Conservation (phyloP, 306 rosid genomes). For the Carpinus viminea region DNA sequence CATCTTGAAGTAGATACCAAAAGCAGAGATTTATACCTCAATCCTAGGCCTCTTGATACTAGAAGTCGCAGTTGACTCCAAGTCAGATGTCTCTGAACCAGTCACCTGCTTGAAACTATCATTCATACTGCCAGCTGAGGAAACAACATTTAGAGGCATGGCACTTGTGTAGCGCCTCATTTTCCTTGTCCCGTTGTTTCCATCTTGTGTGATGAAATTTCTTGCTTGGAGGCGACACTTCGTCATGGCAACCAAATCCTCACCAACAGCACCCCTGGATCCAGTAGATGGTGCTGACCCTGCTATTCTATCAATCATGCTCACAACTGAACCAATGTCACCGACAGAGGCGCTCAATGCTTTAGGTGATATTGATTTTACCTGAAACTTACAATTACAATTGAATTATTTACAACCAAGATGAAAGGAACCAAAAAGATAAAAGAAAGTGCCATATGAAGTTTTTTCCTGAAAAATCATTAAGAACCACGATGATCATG, state of each 20-base stretch:
- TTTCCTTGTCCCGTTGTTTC: constrained; percentile 66
- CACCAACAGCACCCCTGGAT: constrained; percentile 96
- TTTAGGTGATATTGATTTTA: constrained; percentile 69
- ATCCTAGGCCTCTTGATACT: constrained; percentile 62
- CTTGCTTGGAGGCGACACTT: constrained; percentile 82
- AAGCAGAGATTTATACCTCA: constrained; percentile 52
- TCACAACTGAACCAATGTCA: constrained; percentile 82
- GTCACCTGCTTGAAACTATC: constrained; percentile 55
- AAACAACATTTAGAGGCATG: constrained; percentile 71
- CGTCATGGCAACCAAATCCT: constrained; percentile 93
- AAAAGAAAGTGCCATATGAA: not conserved
- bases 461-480: constrained; percentile 2
- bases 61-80: constrained; percentile 79
- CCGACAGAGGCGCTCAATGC: constrained; percentile 74
- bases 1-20: constrained; percentile 7
- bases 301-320: constrained; percentile 91
- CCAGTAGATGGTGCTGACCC: constrained; percentile 95
- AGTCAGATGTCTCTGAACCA: constrained; percentile 64
- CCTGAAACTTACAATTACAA: constrained; percentile 46
- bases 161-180: constrained; percentile 81
- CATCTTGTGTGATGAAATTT: constrained; percentile 72
- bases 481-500: not conserved
- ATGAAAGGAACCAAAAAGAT: constrained; percentile 2
- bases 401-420: not conserved
- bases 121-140: constrained; percentile 65